Evolutionary conservation across 2,329 filamentous ascomycete species (phyloP).

Genomic region (Ceratocystis colombiana): DNA sequence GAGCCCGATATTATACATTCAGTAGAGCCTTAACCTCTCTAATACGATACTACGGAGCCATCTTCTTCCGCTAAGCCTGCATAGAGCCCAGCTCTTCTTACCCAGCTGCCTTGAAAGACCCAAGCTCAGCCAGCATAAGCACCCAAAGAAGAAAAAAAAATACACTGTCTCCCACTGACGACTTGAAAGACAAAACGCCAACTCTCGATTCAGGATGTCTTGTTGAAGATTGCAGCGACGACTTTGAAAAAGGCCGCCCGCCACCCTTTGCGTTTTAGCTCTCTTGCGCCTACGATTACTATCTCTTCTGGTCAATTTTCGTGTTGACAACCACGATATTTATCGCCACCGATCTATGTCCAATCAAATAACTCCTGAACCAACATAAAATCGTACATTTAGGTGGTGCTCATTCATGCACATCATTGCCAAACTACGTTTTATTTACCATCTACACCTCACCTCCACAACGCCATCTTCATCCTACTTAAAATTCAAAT

Average conservation of each 20-base stretch:
- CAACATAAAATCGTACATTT: background rate
- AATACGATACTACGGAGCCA: background rate
- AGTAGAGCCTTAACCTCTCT: background rate
- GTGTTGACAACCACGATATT: constrained; percentile 14
- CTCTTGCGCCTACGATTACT: background rate
- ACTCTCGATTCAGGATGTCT: constrained; percentile 1
- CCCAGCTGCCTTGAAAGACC: background rate
- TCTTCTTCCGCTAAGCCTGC: background rate
- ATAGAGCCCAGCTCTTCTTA: background rate
- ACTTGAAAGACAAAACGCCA: background rate
- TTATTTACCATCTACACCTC: too few species aligned
- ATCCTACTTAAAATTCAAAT: too few species aligned
- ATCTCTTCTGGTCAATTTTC: background rate
- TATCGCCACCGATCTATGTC: constrained; percentile 35
- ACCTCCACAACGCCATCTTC: too few species aligned
- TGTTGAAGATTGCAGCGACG: constrained; percentile 8
- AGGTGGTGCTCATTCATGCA: background rate
- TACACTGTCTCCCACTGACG: background rate
- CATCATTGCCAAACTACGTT: background rate
- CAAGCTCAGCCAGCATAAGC: background rate
- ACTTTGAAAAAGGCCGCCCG: background rate
- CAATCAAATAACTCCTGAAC: background rate
- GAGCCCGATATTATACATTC: background rate
- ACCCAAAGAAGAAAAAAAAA: background rate
- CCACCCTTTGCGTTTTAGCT: background rate